Evolutionary conservation across 1,139 yeast species (phyloP).

Genomic region (Meyerozyma smithsonii): DNA sequence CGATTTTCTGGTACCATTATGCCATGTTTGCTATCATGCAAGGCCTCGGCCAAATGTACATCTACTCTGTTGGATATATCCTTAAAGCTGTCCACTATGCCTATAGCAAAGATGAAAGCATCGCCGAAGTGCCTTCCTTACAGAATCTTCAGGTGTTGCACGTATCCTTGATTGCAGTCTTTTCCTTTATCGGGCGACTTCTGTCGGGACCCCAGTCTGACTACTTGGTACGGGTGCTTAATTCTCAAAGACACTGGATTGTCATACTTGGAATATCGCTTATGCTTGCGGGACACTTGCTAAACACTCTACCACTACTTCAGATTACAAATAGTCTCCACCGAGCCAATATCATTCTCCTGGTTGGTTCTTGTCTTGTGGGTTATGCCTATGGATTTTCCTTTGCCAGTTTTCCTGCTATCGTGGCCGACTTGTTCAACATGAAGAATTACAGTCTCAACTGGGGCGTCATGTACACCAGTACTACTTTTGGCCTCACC

Average conservation of each 20-base stretch:
- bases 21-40: conserved; percentile 57
- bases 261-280: conserved; percentile 47
- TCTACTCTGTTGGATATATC: conserved; percentile 68
- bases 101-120: conserved; percentile 20
- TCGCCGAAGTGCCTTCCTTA: conserved; percentile 13
- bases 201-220: conserved; percentile 69
- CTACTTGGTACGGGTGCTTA: conserved; percentile 43
- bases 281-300: conserved; percentile 35
- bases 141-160: conserved; percentile 59
- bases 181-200: conserved; percentile 65
- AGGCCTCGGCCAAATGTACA: conserved; percentile 76
- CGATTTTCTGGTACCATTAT: conserved; percentile 45
- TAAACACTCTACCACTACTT: conserved; percentile 30
- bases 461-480: conserved; percentile 73
- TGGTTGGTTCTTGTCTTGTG: conserved; percentile 51
- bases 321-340: conserved; percentile 19
- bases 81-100: conserved; percentile 46
- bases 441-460: conserved; percentile 67
- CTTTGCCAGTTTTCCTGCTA: conserved; percentile 79
- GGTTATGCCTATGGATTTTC: conserved; percentile 80
- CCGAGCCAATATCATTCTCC: conserved; percentile 32
- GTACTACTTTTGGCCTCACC: conserved; percentile 38
- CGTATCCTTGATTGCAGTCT: conserved; percentile 64
- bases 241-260: conserved; percentile 67
- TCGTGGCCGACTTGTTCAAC: conserved; percentile 74